Percentiles rank a stretch among this genome's conserved stretches.
Evolutionary conservation across 768 basidiomycete genomes (phyloP).

Genomic region (Rhodosporidiobolus odoratus): DNA sequence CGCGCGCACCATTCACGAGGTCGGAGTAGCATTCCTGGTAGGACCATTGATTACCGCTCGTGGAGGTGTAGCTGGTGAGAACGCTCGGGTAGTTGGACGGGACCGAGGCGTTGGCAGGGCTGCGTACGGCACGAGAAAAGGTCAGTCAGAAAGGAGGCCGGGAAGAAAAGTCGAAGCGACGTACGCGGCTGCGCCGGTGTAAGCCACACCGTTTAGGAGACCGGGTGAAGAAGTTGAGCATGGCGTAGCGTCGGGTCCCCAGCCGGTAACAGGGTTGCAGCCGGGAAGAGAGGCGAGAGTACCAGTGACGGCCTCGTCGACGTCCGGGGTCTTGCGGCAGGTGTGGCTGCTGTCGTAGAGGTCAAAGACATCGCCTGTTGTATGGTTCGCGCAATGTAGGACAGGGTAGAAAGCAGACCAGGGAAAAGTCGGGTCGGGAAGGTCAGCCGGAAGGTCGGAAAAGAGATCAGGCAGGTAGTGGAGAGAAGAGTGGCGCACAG

Average conservation of each 20-base stretch:
- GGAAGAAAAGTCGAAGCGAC: not conserved
- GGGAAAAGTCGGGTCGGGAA: not conserved
- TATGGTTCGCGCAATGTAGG: too few species aligned
- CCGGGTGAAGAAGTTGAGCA: not conserved
- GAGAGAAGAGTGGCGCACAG: conserved; percentile 7
- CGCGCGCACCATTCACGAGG: conserved; percentile 20
- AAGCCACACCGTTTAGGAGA: not conserved
- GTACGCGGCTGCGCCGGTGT: conserved; percentile 14
- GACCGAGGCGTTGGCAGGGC: conserved; percentile 9
- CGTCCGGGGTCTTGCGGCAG: conserved; percentile 35
- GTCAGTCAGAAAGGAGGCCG: not conserved
- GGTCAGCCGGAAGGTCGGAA: not conserved
- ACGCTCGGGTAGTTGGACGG: conserved; percentile 3
- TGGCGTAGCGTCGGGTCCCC: conserved; percentile 11
- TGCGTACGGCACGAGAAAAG: not conserved
- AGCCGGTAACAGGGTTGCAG: conserved; percentile 39
- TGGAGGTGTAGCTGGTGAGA: conserved; percentile 2
- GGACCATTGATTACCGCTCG: not conserved
- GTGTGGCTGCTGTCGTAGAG: conserved; percentile 21
- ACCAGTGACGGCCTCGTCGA: conserved; percentile 36
- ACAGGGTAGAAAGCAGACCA: too few species aligned
- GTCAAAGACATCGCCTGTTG: conserved; percentile 38
- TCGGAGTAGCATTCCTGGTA: conserved; percentile 39
- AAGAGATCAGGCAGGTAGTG: not conserved
- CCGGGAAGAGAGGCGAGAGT: conserved; percentile 35